Evolutionary conservation across 2,329 filamentous ascomycete species (phyloP), one percentile per base, ranked within the genome.

Genomic region (Penicillium sp.): DNA sequence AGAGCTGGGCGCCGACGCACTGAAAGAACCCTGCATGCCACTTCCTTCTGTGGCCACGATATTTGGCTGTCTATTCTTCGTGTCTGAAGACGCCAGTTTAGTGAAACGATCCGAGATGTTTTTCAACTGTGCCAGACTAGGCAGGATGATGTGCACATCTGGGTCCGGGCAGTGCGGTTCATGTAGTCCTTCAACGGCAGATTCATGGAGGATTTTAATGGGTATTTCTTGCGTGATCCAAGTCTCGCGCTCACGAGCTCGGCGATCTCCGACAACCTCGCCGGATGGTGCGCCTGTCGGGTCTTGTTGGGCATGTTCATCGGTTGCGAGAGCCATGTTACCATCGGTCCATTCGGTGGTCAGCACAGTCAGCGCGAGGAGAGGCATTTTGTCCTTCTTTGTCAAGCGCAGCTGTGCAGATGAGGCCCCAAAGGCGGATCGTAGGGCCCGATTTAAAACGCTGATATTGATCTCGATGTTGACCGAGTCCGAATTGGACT

Each of bases 61-160:
- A 0, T 41, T 42, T 2, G 42, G 20, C 4, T 46, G 39, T 13
- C 28, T 29, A n/a, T 33, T 35, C 33, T 58, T 59, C 2, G 48
- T 46, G 13, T 57, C 56, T 6, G 66, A 57, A 8, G 69, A 52
- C 1, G 85, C 86, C 2, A 96, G 77, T 57, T 85, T 90, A 28
- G 88, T 96, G 66, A 96, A 96, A 36, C 92, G 82, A 62, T 98
- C 92, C 3, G 87, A 94, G 45, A 98, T 92, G 47, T 83, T 84
- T 60, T 96, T 95, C 41, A 98, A 74, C 57, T 95, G 89, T 28
- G 88, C 72, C 3, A 98, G 70, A 4, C 86, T 82, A 0, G 92
- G 92, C 3, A 98, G 74, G 37, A 88, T 80, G 57, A 98, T 94
- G 65, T 96, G 85, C 2, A 95, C 89, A 56, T 96, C 92, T 26